These are phyloP conservation scores for Triticum timopheevii DNA, from an alignment of 176 grass and related monocot species.

Conservation along the genomic window DNA sequence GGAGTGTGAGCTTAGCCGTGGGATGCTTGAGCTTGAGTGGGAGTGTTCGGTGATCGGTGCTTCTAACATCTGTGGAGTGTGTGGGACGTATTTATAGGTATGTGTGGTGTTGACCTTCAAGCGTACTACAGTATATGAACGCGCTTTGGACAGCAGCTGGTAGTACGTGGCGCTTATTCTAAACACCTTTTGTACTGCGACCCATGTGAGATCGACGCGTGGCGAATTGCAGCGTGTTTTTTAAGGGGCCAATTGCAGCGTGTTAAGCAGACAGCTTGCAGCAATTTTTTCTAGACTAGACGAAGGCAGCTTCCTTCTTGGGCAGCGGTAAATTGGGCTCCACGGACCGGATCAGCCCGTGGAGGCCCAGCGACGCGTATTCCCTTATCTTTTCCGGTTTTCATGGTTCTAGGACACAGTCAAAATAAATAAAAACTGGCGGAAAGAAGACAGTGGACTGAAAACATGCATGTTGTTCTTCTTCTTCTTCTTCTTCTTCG, in stretches of 20 bases:
- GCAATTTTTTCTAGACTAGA: not conserved
- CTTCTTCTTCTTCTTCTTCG: too few relatives aligned
- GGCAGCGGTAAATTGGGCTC: not conserved
- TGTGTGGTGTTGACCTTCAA: not conserved
- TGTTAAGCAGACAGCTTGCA: not conserved
- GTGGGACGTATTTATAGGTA: constrained; percentile 37
- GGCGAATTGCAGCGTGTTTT: not conserved
- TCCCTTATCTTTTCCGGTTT: not conserved
- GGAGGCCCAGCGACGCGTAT: not conserved
- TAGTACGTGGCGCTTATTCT: not conserved
- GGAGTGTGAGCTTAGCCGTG: not conserved
- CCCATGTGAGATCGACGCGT: not conserved
- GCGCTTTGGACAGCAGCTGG: constrained; percentile 34
- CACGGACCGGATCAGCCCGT: not conserved
- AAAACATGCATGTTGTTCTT: too few relatives aligned
- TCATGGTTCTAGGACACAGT: not conserved
- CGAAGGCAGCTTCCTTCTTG: not conserved
- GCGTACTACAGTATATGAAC: not conserved
- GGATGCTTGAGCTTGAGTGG: not conserved
- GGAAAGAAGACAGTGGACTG: too few relatives aligned
- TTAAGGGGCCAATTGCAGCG: not conserved
- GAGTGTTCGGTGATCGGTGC: not conserved
- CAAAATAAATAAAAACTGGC: too few relatives aligned
- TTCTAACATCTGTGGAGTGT: not conserved
- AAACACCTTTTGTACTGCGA: not conserved